Conservation (phyloP, 441 rosid genomes). For the Erysimum cheiri region DNA sequence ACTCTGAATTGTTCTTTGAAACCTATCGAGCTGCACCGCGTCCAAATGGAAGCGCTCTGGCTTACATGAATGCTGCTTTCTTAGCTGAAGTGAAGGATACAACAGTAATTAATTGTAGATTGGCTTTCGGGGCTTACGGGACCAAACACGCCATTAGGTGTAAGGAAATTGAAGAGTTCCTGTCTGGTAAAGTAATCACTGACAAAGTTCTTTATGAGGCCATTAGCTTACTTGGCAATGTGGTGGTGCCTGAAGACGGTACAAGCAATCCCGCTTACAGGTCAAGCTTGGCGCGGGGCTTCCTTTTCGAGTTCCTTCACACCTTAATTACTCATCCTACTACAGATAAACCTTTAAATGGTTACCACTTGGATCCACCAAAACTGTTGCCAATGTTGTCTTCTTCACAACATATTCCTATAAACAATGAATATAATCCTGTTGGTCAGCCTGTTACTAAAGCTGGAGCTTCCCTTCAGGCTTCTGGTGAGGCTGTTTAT, state of each 20-base stretch:
- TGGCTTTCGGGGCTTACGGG: conserved; percentile 87
- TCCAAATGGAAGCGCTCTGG: no score
- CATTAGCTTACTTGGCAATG: conserved; percentile 53
- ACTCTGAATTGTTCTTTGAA: conserved; percentile 56
- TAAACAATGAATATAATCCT: conserved; percentile 57
- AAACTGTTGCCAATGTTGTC: conserved; percentile 47
- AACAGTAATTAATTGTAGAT: conserved; percentile 50
- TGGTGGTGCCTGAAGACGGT: conserved; percentile 59
- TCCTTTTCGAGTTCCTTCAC: conserved; percentile 66
- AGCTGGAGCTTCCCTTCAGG: conserved; percentile 78
- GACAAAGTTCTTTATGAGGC: conserved; percentile 57
- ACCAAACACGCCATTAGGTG: conserved; percentile 72
- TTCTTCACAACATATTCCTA: conserved; percentile 60
- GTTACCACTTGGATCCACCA: conserved; percentile 32
- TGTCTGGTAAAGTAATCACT: conserved; percentile 61
- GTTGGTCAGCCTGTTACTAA: conserved; percentile 70
- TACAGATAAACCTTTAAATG: conserved; percentile 37
- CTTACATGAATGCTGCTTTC: conserved; percentile 86
- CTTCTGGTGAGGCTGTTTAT: conserved; percentile 92
- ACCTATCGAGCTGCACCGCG: no score
- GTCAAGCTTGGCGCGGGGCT: conserved; percentile 77
- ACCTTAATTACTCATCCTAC: conserved; percentile 47
- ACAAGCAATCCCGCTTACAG: conserved; percentile 60
- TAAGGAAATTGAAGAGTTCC: conserved; percentile 62
- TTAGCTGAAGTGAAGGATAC: conserved; percentile 58